Base-by-base conservation (phyloP, 2,329 filamentous ascomycete species). In the Biscogniauxia marginata region DNA sequence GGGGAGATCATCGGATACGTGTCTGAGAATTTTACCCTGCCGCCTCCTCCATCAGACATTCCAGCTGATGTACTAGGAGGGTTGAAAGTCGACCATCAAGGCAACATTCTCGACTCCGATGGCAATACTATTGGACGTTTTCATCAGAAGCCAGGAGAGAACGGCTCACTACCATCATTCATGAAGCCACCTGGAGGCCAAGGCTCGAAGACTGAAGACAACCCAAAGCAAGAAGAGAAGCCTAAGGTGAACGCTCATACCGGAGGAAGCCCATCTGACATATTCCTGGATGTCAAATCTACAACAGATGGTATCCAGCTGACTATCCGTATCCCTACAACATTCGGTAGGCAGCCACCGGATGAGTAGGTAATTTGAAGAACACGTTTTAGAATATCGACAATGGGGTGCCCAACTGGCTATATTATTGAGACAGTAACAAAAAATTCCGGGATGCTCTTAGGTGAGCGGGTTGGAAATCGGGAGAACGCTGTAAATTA, bases 241-340 rank as follows among this genome's bases (percentile, higher is more conserved):
- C 68, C 63, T 1, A 68, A 65, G 59, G 67, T 61, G 49, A 70
- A 64, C 63, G 71, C 57, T 73, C 77, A 60, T 72, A 66, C 54
- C n/a, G 67, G 66, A n/a, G 74, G 73, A 59, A 74, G 72, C 58
- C 79, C 80, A 3, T 80, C 80, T 1, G 81, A 84, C 64, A 77
- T 84, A 23, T 84, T 80, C 62, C 65, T 84, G 55, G 81, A 84
- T 60, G 79, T 84, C n/a, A 69, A 69, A 67, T 83, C 80, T 30
- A 84, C 81, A 4, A 80, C 75, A 44, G 81, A 84, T 53, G 81
- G 81, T 1, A 83, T 84, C 62, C 81, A 84, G 67, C 67, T 84
- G 52, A 82, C 78, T 22, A 83, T 84, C 61, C 79, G 81, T 63
- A 84, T 84, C 56, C 81, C 81, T 21, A 84, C 80, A 1, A 77